phyloP scores from a whole-genome alignment of 2,329 filamentous ascomycete genomes.

The Xylariaceae sp. region DNA sequence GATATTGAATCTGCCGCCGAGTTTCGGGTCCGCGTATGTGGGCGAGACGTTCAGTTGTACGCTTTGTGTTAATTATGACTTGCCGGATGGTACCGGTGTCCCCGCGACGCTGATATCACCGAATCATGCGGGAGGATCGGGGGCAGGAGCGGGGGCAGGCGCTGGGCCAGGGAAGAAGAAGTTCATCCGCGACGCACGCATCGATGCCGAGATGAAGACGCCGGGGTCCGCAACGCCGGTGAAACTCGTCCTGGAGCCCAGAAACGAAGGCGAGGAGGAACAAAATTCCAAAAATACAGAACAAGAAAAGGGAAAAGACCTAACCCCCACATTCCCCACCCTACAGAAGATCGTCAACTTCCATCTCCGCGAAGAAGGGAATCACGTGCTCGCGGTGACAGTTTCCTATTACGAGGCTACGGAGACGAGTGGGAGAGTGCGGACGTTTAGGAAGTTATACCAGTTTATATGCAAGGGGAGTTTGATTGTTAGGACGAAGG shows the following conservation, averaged over 20 bases:
- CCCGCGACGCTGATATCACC: too few relatives aligned
- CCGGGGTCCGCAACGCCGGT: slow-evolving; percentile 60
- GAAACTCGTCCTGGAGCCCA: slow-evolving; percentile 56
- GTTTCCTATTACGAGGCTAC: slow-evolving; percentile 89
- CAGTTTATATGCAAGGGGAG: slow-evolving; percentile 93
- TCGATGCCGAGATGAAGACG: slow-evolving; percentile 93
- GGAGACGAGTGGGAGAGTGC: slow-evolving; percentile 64
- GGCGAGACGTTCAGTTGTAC: slow-evolving; percentile 95
- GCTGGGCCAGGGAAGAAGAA: slow-evolving; percentile 36
- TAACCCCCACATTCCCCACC: slow-evolving; percentile 53
- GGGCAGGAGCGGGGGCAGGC: slow-evolving; percentile 9
- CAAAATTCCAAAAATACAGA: slow-evolving; percentile 3
- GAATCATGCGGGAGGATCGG: slow-evolving; percentile 2
- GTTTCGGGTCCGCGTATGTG: slow-evolving; percentile 92
- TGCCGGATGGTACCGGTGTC: too few relatives aligned
- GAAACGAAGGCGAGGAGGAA: slow-evolving; percentile 27
- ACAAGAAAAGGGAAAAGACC: slow-evolving; percentile 14
- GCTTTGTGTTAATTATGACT: slow-evolving; percentile 91
- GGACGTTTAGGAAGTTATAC: slow-evolving; percentile 92
- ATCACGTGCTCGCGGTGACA: slow-evolving; percentile 88
- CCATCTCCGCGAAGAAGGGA: slow-evolving; percentile 89
- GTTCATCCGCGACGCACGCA: slow-evolving; percentile 68
- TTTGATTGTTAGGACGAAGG: slow-evolving; percentile 86
- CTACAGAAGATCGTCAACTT: slow-evolving; percentile 80
- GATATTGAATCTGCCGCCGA: slow-evolving; percentile 77